Evolutionary conservation across 1,139 yeast genomes (phyloP).

Genomic region (Zygosaccharomyces pseudobailii): DNA sequence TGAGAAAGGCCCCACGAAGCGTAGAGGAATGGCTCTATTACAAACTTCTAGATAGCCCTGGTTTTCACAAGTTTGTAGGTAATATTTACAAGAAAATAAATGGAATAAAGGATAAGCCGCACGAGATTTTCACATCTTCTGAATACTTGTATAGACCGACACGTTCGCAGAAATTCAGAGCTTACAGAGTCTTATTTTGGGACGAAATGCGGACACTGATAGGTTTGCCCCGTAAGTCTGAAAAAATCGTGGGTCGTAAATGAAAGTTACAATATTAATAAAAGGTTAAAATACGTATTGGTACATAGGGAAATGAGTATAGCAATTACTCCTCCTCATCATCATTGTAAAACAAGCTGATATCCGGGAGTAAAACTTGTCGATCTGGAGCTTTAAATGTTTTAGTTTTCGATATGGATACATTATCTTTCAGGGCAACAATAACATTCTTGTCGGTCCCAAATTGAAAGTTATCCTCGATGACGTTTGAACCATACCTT

Average conservation of each 20-base stretch:
- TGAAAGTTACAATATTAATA: neutral
- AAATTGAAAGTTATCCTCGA: constrained; percentile 75
- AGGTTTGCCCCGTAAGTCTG: constrained; percentile 36
- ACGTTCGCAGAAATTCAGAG: constrained; percentile 50
- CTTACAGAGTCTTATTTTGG: constrained; percentile 56
- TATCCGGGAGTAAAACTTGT: constrained; percentile 25
- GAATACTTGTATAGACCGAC: constrained; percentile 44
- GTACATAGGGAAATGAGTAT: neutral
- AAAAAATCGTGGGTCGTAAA: constrained; percentile 13
- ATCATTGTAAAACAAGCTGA: constrained; percentile 10
- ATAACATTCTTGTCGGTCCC: constrained; percentile 69
- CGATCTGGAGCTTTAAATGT: constrained; percentile 55
- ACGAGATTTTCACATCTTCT: constrained; percentile 32
- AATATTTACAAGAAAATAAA: constrained; percentile 61
- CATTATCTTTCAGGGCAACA: constrained; percentile 67
- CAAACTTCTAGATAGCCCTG: constrained; percentile 53
- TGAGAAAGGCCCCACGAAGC: constrained; percentile 36
- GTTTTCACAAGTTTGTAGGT: constrained; percentile 67
- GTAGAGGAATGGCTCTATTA: constrained; percentile 47
- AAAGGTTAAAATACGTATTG: neutral
- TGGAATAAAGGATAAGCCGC: constrained; percentile 41
- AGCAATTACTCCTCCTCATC: constrained; percentile 6
- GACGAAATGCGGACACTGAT: constrained; percentile 58
- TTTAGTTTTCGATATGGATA: constrained; percentile 54
- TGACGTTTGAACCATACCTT: constrained; percentile 56